Percentiles rank a stretch among this genome's conserved stretches.
Conservation (phyloP, 129 eudicot genomes). For the Lactuca sativa region DNA sequence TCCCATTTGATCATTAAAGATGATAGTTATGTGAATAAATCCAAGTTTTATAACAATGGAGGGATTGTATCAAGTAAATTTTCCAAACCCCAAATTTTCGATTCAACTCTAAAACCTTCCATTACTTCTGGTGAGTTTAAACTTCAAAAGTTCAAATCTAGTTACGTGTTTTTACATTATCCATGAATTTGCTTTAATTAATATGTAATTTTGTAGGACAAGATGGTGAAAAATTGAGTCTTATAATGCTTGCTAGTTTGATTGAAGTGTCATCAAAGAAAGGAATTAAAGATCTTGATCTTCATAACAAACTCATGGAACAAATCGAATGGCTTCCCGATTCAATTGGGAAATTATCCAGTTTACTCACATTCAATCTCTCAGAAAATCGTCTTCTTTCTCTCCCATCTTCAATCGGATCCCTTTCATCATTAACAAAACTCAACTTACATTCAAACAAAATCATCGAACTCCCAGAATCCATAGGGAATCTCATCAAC, state of each 20-base stretch:
- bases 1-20: constrained; percentile 54
- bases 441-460: constrained; percentile 62
- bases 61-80: constrained; percentile 47
- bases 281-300: constrained; percentile 64
- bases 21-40: constrained; percentile 63
- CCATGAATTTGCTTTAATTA: too few species aligned
- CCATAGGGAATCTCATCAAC: constrained; percentile 62
- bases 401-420: constrained; percentile 66
- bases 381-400: constrained; percentile 61
- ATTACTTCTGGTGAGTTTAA: constrained; percentile 48
- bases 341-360: constrained; percentile 72
- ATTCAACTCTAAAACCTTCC: constrained; percentile 52
- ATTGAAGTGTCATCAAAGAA: constrained; percentile 82
- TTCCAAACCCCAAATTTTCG: constrained; percentile 47
- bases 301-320: constrained; percentile 59
- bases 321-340: constrained; percentile 93
- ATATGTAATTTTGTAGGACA: constrained; percentile 39
- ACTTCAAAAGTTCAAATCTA: constrained; percentile 20
- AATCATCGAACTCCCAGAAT: constrained; percentile 61
- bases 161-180: neutral
- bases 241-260: constrained; percentile 82
- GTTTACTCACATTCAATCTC: constrained; percentile 62
- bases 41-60: constrained; percentile 44
- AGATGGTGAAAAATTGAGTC: constrained; percentile 66
- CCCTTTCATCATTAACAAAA: constrained; percentile 59